A percentile compares a stretch with the other conserved stretches of the same genome.
Evolutionary conservation across 305 asterid species (phyloP).

Genomic region (Solanum chacoense): DNA sequence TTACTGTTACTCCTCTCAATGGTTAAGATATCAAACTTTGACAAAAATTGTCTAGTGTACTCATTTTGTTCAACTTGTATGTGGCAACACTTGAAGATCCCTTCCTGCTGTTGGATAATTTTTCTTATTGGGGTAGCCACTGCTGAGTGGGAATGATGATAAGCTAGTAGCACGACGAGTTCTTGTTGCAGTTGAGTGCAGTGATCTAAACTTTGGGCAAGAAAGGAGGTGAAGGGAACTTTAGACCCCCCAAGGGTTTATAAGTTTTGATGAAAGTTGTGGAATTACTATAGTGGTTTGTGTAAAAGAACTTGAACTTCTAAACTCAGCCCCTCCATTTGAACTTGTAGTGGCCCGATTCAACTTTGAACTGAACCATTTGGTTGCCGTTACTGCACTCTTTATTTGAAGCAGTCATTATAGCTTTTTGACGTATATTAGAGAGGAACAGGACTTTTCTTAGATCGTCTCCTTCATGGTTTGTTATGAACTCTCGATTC

Average conservation of each 20-base stretch:
- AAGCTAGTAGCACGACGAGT: neutral
- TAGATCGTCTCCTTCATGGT: neutral
- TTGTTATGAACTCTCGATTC: neutral
- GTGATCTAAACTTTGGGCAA: neutral
- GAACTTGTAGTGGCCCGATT: neutral
- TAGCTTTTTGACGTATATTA: neutral
- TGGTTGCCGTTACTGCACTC: neutral
- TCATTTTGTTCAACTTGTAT: neutral
- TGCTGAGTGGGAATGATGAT: neutral
- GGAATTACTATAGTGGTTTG: neutral
- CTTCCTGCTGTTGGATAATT: neutral
- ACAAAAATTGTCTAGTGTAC: neutral
- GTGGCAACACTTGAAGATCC: neutral
- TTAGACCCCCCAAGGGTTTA: neutral
- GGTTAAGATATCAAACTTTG: neutral
- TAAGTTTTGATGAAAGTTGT: neutral
- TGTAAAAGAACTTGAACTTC: neutral
- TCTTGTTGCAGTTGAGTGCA: neutral
- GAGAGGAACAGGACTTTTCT: neutral
- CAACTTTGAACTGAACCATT: neutral
- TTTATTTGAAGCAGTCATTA: neutral
- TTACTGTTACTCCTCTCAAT: neutral
- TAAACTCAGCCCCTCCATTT: neutral
- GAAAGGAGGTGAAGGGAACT: neutral
- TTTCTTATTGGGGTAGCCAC: neutral